Evolutionary conservation across 1,284 basidiomycete genomes (phyloP), one percentile per base, ranked within the genome.

Genomic region (Inonotus obliquus): DNA sequence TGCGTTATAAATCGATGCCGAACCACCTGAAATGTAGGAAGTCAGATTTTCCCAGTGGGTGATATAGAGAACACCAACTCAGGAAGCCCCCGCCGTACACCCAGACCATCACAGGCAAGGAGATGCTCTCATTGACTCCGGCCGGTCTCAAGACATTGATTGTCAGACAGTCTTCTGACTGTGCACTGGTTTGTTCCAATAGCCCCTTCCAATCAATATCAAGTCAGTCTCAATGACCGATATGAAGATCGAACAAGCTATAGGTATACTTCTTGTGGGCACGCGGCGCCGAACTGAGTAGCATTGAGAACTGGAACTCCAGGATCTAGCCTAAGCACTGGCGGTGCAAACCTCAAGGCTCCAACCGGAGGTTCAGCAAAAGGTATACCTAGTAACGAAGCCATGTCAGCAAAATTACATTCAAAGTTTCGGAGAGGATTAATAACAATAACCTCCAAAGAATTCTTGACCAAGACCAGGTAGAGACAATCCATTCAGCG

Each of bases 331-430:
- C 86, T 81, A 1, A 81, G 72, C 19, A 49, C 21, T 2, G 89
- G 87, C 25, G 82, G 78, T 65, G 79, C 80, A 74, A 87, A 86
- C 4, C 85, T 78, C 19, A 83, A 72, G 4, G 65, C 25, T 0
- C 82, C 82, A 6, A 81, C 67, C 0, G 85, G 88, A n/a, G 86
- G 78, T 63, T 81, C 72, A n/a, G 84, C 87, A 65, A 81, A 91
- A 0, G 85, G 87, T 53, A 91, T 82, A 1, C 87, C 87, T 2
- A 86, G 23, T 1, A 25, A 29, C 9, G 41, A 44, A 44, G n/a
- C 7, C 17, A 44, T 48, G 35, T n/a, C n/a, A n/a, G n/a, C n/a
- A n/a, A n/a, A n/a, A n/a, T n/a, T 14, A 58, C 19, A 38, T 41
- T 29, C 14, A 37, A 58, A 37, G 23, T 23, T 19, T 35, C 13